These are phyloP conservation scores for Aspergillus sclerotioniger DNA, from an alignment of 495 filamentous ascomycete species.

Conservation along the genomic window DNA sequence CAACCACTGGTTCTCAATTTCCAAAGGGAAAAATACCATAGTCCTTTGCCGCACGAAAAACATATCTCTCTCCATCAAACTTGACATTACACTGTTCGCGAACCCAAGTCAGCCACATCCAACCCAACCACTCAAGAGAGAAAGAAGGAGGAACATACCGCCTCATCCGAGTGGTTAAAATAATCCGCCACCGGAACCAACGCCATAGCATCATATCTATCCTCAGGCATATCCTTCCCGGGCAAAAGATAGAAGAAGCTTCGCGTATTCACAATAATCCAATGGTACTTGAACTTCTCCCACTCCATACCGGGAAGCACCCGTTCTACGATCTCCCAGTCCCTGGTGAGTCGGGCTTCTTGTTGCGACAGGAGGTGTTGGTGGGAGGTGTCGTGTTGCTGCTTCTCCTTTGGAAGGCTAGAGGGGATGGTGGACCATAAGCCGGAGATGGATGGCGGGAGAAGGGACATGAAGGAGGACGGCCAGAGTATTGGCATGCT, in stretches of 20 bases:
- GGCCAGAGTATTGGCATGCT: conserved; percentile 73
- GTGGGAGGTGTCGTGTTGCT: conserved; percentile 36
- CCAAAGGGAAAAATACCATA: conserved; percentile 45
- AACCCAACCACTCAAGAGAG: background rate
- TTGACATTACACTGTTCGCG: conserved; percentile 56
- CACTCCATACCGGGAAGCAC: conserved; percentile 54
- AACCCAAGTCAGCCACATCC: conserved; percentile 3
- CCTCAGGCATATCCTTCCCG: conserved; percentile 46
- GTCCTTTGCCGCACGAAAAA: conserved; percentile 51
- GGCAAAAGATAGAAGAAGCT: conserved; percentile 71
- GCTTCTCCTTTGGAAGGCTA: conserved; percentile 4
- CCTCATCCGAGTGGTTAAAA: conserved; percentile 72
- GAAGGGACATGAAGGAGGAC: conserved; percentile 21
- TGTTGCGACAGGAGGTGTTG: conserved; percentile 61
- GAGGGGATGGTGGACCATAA: conserved; percentile 33
- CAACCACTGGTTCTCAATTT: background rate
- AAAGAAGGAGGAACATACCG: conserved; percentile 26
- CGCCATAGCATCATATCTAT: conserved; percentile 70
- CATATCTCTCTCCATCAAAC: conserved; percentile 59
- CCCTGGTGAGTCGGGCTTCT: conserved; percentile 56
- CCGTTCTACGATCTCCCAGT: conserved; percentile 54
- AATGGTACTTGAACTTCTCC: conserved; percentile 63
- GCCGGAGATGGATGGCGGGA: conserved; percentile 45
- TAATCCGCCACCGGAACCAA: conserved; percentile 84
- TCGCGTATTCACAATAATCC: conserved; percentile 81